These are phyloP conservation scores for Penicillium sp. DNA, from an alignment of 2,329 filamentous ascomycete genomes.

Conservation along the genomic window DNA sequence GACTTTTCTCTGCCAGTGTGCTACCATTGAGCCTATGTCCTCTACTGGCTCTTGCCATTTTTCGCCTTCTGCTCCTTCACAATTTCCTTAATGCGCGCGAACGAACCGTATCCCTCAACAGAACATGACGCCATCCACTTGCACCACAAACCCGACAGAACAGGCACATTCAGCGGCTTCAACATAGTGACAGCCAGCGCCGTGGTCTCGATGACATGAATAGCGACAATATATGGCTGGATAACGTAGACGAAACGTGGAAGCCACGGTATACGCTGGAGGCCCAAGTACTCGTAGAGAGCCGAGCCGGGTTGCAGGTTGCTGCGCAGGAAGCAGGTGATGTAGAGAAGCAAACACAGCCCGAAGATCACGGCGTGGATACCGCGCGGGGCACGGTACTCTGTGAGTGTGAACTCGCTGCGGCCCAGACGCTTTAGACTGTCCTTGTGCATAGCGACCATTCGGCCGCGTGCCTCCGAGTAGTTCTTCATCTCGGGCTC, in stretches of 20 bases:
- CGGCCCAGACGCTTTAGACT: slow-evolving; percentile 61
- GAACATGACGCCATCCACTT: slow-evolving; percentile 53
- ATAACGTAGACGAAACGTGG: slow-evolving; percentile 57
- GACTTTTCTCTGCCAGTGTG: background rate
- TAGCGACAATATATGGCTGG: slow-evolving; percentile 58
- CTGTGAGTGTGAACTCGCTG: slow-evolving; percentile 55
- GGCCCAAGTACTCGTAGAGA: slow-evolving; percentile 49
- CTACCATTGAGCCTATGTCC: background rate
- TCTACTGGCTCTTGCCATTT: slow-evolving; percentile 26
- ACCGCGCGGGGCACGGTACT: slow-evolving; percentile 51
- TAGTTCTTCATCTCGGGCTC: slow-evolving; percentile 67
- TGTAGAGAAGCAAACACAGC: slow-evolving; percentile 55
- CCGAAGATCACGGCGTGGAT: slow-evolving; percentile 55
- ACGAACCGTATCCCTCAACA: slow-evolving; percentile 53
- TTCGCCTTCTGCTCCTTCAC: slow-evolving; percentile 42
- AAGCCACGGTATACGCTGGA: slow-evolving; percentile 59
- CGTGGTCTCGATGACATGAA: slow-evolving; percentile 65
- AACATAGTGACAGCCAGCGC: slow-evolving; percentile 48
- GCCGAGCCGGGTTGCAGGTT: slow-evolving; percentile 54
- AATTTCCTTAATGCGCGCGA: slow-evolving; percentile 47
- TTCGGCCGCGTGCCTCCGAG: slow-evolving; percentile 64
- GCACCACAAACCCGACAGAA: slow-evolving; percentile 52
- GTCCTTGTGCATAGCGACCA: slow-evolving; percentile 70
- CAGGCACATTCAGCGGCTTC: slow-evolving; percentile 51
- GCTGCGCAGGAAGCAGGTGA: slow-evolving; percentile 50